Base-by-base conservation (phyloP, 257 asterid species). In the Echium plantagineum region DNA sequence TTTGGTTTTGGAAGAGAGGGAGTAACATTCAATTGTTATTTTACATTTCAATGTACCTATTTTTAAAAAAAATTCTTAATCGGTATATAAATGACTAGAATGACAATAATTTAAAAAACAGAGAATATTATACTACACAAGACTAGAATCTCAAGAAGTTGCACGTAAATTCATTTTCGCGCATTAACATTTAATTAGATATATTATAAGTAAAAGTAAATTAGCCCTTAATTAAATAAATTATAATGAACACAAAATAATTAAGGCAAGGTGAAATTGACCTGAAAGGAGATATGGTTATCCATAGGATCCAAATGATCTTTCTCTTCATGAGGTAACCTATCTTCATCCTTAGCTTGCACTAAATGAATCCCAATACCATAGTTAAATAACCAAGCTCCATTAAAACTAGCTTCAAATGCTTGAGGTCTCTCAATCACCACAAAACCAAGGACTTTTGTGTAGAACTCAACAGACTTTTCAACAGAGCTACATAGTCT, bases 311-410 rank as follows among this genome's bases (percentile, higher is more conserved):
- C 91, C 76, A 87, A 59, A 22, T 52, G 24, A 28, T 81, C 79
- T 58, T 26, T 68, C 21, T 70, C 16, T 17, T 42, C 73, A 21
- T 31, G 38, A 5, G 85, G 82, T 52, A 82, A 51, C 65, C 68
- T 76, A 16, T 63, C 68, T 57, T 79, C 78, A 26, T 77, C 81
- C 74, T 70, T 72, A 57, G 74, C 62, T 38, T 76, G 87, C 71
- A 87, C 72, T 72, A 87, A 58, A 64, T 87, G 94, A 52, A 87
- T 66, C n/a, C 94, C 89, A 3, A 85, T 77, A 19, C 96, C 89
- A 76, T 87, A 87, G 71, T 87, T 87, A 78, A 87, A 87, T 13
- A 87, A 73, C 96, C 96, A 84, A 15, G 96, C 96, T 20, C 91
- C 94, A 63, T 81, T 87, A 60, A 82, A 82, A 49, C 31, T 56